phyloP scores from a whole-genome alignment of 2,329 filamentous ascomycete species.

The Magnaporthiopsis incrustans region DNA sequence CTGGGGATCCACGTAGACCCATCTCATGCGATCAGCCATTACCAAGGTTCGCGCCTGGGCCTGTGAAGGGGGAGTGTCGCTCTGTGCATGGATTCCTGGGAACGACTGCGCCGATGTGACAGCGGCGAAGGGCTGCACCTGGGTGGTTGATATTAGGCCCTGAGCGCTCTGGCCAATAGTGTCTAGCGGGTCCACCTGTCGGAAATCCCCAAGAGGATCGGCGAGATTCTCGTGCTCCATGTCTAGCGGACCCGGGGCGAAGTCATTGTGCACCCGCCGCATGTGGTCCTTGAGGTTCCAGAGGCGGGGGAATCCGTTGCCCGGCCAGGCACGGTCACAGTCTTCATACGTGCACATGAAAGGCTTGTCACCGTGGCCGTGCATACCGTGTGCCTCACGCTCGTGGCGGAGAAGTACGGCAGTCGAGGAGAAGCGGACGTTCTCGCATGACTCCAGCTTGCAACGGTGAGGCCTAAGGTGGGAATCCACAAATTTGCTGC shows the following conservation, averaged over 20 bases:
- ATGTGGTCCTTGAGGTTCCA: conserved; percentile 98
- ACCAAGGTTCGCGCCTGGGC: conserved; percentile 81
- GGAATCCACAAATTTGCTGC: conserved; percentile 92
- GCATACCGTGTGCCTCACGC: conserved; percentile 90
- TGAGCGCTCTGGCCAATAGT: conserved; percentile 55
- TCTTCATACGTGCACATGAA: conserved; percentile 82
- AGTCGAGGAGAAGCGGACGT: conserved; percentile 87
- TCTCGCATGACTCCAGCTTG: conserved; percentile 76
- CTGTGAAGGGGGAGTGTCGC: conserved; percentile 35
- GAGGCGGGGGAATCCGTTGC: conserved; percentile 85
- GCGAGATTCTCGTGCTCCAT: conserved; percentile 56
- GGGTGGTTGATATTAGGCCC: conserved; percentile 24
- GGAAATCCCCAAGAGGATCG: conserved; percentile 51
- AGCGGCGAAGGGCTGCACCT: conserved; percentile 20
- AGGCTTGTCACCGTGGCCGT: conserved; percentile 88
- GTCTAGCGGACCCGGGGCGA: too few relatives aligned
- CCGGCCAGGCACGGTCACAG: conserved; percentile 73
- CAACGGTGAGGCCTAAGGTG: conserved; percentile 95
- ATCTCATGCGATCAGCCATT: conserved; percentile 97
- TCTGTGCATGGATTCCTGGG: conserved; percentile 1
- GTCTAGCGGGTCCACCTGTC: conserved; percentile 54
- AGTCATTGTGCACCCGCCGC: conserved; percentile 78
- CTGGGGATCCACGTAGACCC: conserved; percentile 97
- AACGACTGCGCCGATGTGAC: conserved; percentile 9
- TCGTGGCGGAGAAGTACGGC: conserved; percentile 92